Evolutionary conservation across 2,329 filamentous ascomycete species (phyloP), one percentile per base, ranked within the genome.

Genomic region (Alternaria longipes): DNA sequence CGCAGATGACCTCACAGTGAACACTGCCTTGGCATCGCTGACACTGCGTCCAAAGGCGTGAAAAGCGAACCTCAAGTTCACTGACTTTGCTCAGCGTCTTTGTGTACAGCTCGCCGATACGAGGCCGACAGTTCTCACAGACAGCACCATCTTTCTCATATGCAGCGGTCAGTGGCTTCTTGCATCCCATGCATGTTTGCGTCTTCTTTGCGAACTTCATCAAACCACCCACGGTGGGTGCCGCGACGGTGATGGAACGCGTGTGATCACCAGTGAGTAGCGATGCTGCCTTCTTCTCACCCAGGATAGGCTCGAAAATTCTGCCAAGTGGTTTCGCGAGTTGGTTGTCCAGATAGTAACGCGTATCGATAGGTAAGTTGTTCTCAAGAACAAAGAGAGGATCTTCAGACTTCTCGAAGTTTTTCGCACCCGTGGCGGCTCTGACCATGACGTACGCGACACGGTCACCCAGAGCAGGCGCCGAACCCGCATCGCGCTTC

Each of bases 191-290:
- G 79, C 95, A 99, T 0, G 95, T 98, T 81, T 94, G 90, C 3
- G 95, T 99, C 84, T 97, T 97, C 83, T 97, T 97, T 34, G 95
- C 87, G 76, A 98, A 99, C 81, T 97, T 97, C 95, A 99, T 99
- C 65, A 99, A 84, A 0, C 95, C 95, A 58, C 95, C 95, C 63
- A 97, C 87, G 0, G 91, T 91, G 0, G 96, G 94, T 20, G 93
- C 95, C 3, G 94, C 94, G 24, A 98, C 93, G 1, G 93, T 91
- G 67, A 99, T 97, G 49, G 91, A 88, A n/a, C 95, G 91, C 8
- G 95, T 99, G 80, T 99, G 95, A 69, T 94, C 95, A 61, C 95
- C 95, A 5, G 91, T 93, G 30, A 99, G 87, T 20, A 99, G 85
- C 41, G 91, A 91, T 50, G 89, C 89, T 5, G 94, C 93, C 78